Base-by-base conservation (phyloP, 768 basidiomycete genomes). In the Podaxis sp. region DNA sequence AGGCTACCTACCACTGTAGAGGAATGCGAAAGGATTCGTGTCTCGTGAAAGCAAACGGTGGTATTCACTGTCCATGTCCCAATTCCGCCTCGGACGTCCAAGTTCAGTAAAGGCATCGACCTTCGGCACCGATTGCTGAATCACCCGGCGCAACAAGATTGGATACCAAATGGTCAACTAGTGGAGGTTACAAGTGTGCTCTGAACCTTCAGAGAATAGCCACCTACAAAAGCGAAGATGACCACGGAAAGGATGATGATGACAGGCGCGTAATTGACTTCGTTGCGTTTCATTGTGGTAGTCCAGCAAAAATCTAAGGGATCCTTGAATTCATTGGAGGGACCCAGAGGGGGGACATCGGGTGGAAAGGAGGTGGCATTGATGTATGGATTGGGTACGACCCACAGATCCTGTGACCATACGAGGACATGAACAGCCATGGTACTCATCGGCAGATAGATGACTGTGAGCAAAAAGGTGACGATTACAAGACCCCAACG, bases 341-440 rank as follows among this genome's bases (percentile, higher is more conserved):
- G 83, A 0, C 89, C 89, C 15, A 90, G 72, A 2, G 84, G 81
- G 1, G 79, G 70, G 0, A 86, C 66, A 1, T 70, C 64, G 1
- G 87, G 85, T 2, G 84, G 82, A 26, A 74, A 78, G 1, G 78
- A 69, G 1, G 85, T 85, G 2, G 82, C 78, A 67, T 87, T 87
- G 51, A 74, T 73, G 67, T 90, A 90, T 3, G 89, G 88, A 70
- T 90, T 90, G 0, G 83, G 73, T 28, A 90, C 83, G 5, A 81
- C 80, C 90, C 89, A 93, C 20, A 89, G 81, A 74, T 92, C 91
- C 52, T 86, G 80, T 0, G 88, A 89, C 89, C 89, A 92, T 1
- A 89, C 83, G 15, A 93, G 75, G 33, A 89, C 89, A 66, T 89
- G 89, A 17, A 93, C 76, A 0, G 89, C 84, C 80, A 93, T 85